Percentiles rank a stretch among this genome's conserved stretches.
Evolutionary conservation across 495 filamentous ascomycete species (phyloP).

Genomic region (Aspergillus carlsbadensis): DNA sequence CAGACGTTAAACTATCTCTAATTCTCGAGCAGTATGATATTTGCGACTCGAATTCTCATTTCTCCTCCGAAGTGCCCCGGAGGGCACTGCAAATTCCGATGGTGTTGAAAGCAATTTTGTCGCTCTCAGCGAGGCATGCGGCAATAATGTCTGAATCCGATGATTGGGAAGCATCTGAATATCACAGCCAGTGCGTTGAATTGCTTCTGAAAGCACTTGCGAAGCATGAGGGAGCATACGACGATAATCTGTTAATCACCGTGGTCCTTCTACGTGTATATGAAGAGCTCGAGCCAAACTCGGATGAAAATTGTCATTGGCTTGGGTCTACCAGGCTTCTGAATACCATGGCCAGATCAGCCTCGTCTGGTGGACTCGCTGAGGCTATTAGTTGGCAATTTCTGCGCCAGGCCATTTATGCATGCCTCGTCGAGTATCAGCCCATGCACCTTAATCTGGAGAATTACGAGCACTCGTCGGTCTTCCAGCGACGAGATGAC

Average conservation of each 20-base stretch:
- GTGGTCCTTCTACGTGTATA: conserved; percentile 40
- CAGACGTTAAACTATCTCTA: neutral
- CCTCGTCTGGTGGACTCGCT: conserved; percentile 36
- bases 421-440: conserved; percentile 37
- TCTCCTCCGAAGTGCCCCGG: conserved; percentile 35
- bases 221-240: conserved; percentile 27
- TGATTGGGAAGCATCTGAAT: conserved; percentile 40
- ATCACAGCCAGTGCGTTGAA: conserved; percentile 38
- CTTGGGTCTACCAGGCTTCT: conserved; percentile 38
- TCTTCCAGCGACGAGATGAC: conserved; percentile 37
- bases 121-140: conserved; percentile 35
- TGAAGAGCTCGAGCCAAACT: conserved; percentile 35
- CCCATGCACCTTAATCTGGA: conserved; percentile 34
- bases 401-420: conserved; percentile 42
- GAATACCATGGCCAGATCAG: conserved; percentile 36
- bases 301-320: conserved; percentile 37
- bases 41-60: conserved; percentile 36
- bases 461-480: conserved; percentile 36
- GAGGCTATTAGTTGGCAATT: conserved; percentile 45
- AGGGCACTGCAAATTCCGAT: conserved; percentile 34
- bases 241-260: conserved; percentile 36
- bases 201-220: conserved; percentile 33
- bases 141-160: conserved; percentile 30
- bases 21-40: conserved; percentile 29
- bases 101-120: conserved; percentile 35